Evolutionary conservation across 495 filamentous ascomycete genomes (phyloP), one percentile per base, ranked within the genome.

Genomic region (Gamarada debralockiae): DNA sequence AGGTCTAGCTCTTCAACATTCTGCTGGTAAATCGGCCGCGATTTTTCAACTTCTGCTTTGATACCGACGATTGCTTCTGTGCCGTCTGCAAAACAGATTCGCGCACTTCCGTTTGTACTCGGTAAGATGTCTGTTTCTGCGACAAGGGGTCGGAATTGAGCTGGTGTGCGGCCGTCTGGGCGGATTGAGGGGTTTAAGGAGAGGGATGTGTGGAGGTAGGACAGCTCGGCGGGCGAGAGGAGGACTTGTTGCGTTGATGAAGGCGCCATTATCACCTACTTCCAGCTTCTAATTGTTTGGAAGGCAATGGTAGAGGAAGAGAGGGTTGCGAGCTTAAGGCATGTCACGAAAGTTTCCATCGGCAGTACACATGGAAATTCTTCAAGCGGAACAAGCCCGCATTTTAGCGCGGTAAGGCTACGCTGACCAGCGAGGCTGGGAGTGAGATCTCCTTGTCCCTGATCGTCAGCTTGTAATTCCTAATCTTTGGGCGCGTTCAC

Each of bases 41-140:
- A 86, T 67, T 77, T 80, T 71, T 96, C 89, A 6, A 97, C 87
- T 67, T 97, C 92, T 3, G 84, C 90, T 67, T 97, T 97, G 43
- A 97, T 85, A 27, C 93, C 93, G 18, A 96, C 92, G 53, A 97
- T 84, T 6, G 92, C 93, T 69, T 98, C 92, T 1, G 88, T 92
- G 38, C 95, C 95, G 65, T 97, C 93, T 12, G 90, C 87, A 67
- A 96, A 95, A 50, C 91, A 92, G 40, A 98, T 81, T 34, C 95
- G 83, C 53, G 93, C 92, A 70, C 87, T 92, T 42, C 95, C 93
- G 66, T 97, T 95, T 21, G 92, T 83, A 46, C 82, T 81, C 0
- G 95, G 91, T 0, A 98, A 81, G 46, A 97, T 89, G 34, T 87
- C 87, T 6, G 86, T 85, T 70, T 97, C 95, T 52, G 95, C 95